Conservation (phyloP, 2,329 filamentous ascomycete species). For the Penicillium rolfsii region DNA sequence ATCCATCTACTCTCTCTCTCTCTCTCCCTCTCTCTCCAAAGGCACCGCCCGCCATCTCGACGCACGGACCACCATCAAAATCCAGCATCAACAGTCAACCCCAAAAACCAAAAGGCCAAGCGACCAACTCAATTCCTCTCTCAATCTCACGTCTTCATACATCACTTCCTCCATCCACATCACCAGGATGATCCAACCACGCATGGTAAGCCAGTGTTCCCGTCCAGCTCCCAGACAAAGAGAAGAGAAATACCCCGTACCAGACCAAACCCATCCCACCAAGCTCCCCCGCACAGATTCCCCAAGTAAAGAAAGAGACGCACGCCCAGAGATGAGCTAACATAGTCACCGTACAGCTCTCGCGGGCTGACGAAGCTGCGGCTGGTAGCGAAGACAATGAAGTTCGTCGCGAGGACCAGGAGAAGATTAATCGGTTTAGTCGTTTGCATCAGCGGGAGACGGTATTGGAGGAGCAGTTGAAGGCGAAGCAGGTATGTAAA, state of each 20-base stretch:
- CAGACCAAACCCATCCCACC: background rate
- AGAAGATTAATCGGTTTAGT: constrained; percentile 98
- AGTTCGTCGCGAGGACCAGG: constrained; percentile 94
- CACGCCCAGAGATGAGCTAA: constrained; percentile 4
- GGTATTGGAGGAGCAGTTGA: constrained; percentile 76
- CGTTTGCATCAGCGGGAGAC: constrained; percentile 86
- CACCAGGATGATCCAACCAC: constrained; percentile 57
- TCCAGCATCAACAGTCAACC: constrained; percentile 11
- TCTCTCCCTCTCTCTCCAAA: background rate
- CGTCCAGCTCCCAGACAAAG: background rate
- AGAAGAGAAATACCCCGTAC: background rate
- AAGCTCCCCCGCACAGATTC: constrained; percentile 1
- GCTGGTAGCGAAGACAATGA: constrained; percentile 79
- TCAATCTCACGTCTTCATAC: background rate
- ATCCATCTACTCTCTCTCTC: background rate
- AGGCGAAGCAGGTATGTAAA: constrained; percentile 65
- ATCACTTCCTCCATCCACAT: constrained; percentile 1
- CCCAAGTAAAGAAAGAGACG: background rate
- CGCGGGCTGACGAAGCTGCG: constrained; percentile 84
- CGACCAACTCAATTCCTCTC: background rate
- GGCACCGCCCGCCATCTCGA: constrained; percentile 11
- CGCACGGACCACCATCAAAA: constrained; percentile 33
- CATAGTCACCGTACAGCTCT: constrained; percentile 63
- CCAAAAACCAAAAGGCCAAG: constrained; percentile 4
- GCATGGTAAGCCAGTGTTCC: constrained; percentile 57